Evolutionary conservation across 805 yeast species (phyloP).

Genomic region (Wickerhamomyces xylosicus): DNA sequence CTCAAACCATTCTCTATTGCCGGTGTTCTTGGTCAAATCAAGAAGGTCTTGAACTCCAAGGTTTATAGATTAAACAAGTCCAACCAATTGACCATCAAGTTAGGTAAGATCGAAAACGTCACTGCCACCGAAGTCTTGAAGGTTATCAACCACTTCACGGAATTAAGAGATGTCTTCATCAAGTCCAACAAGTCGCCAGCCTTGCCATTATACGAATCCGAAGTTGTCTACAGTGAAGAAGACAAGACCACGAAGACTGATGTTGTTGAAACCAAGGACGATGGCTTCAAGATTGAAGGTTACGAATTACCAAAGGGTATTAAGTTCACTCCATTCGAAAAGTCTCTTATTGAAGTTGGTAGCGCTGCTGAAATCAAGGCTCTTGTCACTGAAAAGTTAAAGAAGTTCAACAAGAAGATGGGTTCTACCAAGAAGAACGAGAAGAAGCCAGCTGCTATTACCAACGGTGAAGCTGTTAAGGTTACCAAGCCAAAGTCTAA

Average conservation of each 20-base stretch:
- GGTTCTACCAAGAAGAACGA: constrained; percentile 4
- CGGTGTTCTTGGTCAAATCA: constrained; percentile 48
- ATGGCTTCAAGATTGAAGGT: constrained; percentile 20
- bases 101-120: constrained; percentile 45
- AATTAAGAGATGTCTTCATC: constrained; percentile 48
- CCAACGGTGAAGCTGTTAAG: background rate
- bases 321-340: constrained; percentile 52
- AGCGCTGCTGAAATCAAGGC: constrained; percentile 59
- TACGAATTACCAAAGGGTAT: constrained; percentile 23
- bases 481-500: background rate
- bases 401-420: constrained; percentile 25
- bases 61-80: constrained; percentile 66
- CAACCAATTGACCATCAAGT: constrained; percentile 48
- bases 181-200: constrained; percentile 71
- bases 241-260: constrained; percentile 11
- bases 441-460: constrained; percentile 5
- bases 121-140: constrained; percentile 38
- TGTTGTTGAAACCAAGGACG: constrained; percentile 15
- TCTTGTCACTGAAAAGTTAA: constrained; percentile 48
- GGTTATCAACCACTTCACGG: constrained; percentile 37
- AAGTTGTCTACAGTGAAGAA: constrained; percentile 30
- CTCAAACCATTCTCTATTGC: constrained; percentile 30
- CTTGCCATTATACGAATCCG: constrained; percentile 70
- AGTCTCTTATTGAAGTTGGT: constrained; percentile 75
- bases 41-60: constrained; percentile 47